Percentiles rank a stretch among this genome's conserved stretches.
These are phyloP conservation scores for Zizania palustris DNA, from an alignment of 202 grass and related monocot species.

Conservation along the genomic window DNA sequence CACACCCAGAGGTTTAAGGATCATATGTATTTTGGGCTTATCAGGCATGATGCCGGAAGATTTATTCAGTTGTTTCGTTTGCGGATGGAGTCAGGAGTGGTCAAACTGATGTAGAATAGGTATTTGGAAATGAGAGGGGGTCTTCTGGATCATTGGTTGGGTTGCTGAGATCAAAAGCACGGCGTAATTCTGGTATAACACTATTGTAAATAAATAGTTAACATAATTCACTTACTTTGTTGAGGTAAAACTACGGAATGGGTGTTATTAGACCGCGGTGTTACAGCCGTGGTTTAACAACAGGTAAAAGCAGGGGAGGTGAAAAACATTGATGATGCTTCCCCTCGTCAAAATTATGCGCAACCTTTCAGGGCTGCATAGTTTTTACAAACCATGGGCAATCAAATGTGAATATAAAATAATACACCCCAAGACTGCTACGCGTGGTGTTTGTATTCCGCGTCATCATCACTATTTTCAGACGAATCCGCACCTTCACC, in stretches of 20 bases:
- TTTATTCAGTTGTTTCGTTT: conserved; percentile 46
- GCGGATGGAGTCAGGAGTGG: background rate
- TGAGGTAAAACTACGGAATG: background rate
- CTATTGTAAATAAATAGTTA: background rate
- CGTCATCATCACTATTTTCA: conserved; percentile 47
- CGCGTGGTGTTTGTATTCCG: conserved; percentile 27
- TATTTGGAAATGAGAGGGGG: background rate
- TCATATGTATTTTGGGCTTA: background rate
- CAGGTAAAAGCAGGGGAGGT: background rate
- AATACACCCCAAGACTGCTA: background rate
- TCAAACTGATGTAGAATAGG: background rate
- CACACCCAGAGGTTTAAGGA: background rate
- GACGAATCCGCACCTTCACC: conserved; percentile 73
- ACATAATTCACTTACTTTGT: background rate
- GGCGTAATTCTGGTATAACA: too few species aligned
- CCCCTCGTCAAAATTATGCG: conserved; percentile 39
- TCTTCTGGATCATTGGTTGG: background rate
- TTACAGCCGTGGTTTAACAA: background rate
- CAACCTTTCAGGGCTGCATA: conserved; percentile 25
- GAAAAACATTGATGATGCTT: conserved; percentile 14
- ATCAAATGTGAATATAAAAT: conserved; percentile 19
- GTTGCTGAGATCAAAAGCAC: conserved; percentile 20
- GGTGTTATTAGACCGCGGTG: conserved; percentile 1
- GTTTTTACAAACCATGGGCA: conserved; percentile 19
- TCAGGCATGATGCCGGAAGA: background rate